These are phyloP conservation scores for Eleusine indica DNA, from an alignment of 176 grass and related monocot species.

Conservation along the genomic window DNA sequence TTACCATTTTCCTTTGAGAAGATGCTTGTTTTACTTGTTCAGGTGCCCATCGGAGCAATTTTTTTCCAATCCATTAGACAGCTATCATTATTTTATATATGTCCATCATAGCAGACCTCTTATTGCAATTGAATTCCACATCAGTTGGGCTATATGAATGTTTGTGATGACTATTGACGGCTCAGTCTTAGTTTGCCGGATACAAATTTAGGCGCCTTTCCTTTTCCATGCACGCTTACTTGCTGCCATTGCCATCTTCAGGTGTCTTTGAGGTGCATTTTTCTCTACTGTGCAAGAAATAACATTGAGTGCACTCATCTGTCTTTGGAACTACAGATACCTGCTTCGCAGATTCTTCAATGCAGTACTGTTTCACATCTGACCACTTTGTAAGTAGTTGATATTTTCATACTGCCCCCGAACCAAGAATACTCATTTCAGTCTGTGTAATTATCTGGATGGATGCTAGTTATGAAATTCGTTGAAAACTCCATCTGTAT, in stretches of 20 bases:
- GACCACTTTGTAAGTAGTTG: constrained; percentile 32
- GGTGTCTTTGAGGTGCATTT: constrained; percentile 21
- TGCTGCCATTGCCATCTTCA: constrained; percentile 14
- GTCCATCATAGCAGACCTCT: neutral
- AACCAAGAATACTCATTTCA: constrained; percentile 6
- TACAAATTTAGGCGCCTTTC: neutral
- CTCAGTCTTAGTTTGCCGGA: neutral
- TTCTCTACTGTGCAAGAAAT: constrained; percentile 21
- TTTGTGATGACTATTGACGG: neutral
- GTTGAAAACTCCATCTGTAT: neutral
- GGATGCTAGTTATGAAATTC: neutral
- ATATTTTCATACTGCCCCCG: neutral
- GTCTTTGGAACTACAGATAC: constrained; percentile 28
- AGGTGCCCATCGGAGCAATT: neutral
- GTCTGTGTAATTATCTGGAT: constrained; percentile 23
- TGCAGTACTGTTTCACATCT: constrained; percentile 29
- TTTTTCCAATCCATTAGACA: neutral
- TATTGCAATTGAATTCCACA: neutral
- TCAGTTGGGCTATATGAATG: neutral
- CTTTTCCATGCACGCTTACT: neutral
- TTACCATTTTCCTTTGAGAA: neutral
- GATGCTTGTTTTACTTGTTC: constrained; percentile 4
- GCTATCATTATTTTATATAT: neutral
- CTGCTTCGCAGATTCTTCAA: constrained; percentile 25
- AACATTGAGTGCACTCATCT: neutral